Evolutionary conservation across 1,139 yeast genomes (phyloP).

Genomic region (Geotrichum restrictum): DNA sequence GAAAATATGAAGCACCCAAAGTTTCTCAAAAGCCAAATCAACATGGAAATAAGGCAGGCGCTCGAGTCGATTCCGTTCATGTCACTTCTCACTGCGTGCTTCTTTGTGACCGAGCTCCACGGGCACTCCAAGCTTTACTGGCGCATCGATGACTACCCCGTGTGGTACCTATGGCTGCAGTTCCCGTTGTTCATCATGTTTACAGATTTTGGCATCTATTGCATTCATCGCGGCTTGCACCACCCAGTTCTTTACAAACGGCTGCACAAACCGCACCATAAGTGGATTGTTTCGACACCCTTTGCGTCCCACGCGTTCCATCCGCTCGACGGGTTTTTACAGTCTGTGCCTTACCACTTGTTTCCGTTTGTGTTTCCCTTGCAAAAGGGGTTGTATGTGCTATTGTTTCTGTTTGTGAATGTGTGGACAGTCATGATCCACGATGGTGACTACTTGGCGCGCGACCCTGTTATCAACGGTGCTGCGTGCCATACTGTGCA

Average conservation of each 20-base stretch:
- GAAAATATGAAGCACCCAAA: slow-evolving; percentile 92
- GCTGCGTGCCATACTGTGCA: slow-evolving; percentile 98
- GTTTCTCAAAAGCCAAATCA: slow-evolving; percentile 87
- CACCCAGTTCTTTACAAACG: slow-evolving; percentile 82
- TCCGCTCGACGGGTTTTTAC: slow-evolving; percentile 93
- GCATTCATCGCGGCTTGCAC: slow-evolving; percentile 88
- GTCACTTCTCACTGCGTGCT: slow-evolving; percentile 84
- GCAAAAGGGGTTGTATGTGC: slow-evolving; percentile 77
- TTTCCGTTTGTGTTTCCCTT: slow-evolving; percentile 89
- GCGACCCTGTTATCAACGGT: slow-evolving; percentile 91
- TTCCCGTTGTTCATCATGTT: slow-evolving; percentile 77
- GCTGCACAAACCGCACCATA: slow-evolving; percentile 97
- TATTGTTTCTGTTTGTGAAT: slow-evolving; percentile 83
- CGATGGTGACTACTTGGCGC: slow-evolving; percentile 92
- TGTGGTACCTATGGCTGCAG: slow-evolving; percentile 61
- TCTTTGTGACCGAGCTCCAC: slow-evolving; percentile 76
- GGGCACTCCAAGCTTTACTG: slow-evolving; percentile 80
- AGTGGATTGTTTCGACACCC: slow-evolving; percentile 98
- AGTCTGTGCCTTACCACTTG: slow-evolving; percentile 87
- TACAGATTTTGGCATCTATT: slow-evolving; percentile 88
- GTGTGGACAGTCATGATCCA: slow-evolving; percentile 99
- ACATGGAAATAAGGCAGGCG: slow-evolving; percentile 76
- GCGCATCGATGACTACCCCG: slow-evolving; percentile 61
- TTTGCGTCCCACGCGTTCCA: slow-evolving; percentile 98
- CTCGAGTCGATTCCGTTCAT: slow-evolving; percentile 76